A percentile compares a stretch with the other conserved stretches of the same genome.
Evolutionary conservation across 768 basidiomycete species (phyloP).

Genomic region (Tephrocybe sp.): DNA sequence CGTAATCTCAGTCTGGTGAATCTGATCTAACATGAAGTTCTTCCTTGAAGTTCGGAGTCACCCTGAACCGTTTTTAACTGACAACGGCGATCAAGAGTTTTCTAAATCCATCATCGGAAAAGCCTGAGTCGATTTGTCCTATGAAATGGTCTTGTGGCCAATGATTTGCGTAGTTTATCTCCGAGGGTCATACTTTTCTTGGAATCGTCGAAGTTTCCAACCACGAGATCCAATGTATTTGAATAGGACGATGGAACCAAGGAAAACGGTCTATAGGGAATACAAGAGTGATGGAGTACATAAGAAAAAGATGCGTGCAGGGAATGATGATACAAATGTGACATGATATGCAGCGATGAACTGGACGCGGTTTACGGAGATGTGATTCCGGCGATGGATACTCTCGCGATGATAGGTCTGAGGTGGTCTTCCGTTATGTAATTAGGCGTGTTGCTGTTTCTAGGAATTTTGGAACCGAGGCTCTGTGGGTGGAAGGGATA

Average conservation of each 20-base stretch:
- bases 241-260: neutral
- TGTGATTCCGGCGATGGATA: conserved; percentile 33
- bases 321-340: conserved; percentile 6
- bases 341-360: neutral
- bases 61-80: too few relatives aligned
- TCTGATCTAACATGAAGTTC: too few relatives aligned
- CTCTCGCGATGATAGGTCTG: conserved; percentile 39
- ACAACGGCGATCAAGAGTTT: too few relatives aligned
- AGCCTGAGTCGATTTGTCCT: too few relatives aligned
- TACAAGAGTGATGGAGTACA: conserved; percentile 3
- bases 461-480: conserved; percentile 36
- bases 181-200: too few relatives aligned
- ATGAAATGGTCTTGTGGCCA: too few relatives aligned
- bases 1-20: too few relatives aligned
- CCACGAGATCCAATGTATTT: too few relatives aligned
- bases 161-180: too few relatives aligned
- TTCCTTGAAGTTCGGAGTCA: too few relatives aligned
- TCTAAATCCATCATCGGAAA: too few relatives aligned
- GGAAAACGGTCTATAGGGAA: neutral
- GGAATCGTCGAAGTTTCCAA: too few relatives aligned
- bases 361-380: neutral
- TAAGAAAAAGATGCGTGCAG: neutral
- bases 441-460: conserved; percentile 36
- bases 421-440: conserved; percentile 44
- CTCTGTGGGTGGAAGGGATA: conserved; percentile 31